Evolutionary conservation across 1,139 yeast genomes (phyloP), one percentile per base, ranked within the genome.

Genomic region (Suzukiozyma palmioleophila): DNA sequence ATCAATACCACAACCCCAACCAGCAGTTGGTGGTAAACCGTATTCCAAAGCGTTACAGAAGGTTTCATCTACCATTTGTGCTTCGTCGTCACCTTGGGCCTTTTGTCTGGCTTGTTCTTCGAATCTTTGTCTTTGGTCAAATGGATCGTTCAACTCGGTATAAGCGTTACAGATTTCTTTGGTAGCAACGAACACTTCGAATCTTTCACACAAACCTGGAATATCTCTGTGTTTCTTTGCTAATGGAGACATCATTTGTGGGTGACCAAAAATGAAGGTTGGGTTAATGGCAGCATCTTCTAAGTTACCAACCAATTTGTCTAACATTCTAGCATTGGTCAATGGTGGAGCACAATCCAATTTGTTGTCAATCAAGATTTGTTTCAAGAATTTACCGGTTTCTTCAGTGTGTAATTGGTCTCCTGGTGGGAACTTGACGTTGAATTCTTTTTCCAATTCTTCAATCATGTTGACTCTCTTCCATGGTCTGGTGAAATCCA

Each of bases 1-100:
- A 70, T 92, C 98, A 55, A 92, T 89, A 79, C 98, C 98, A 73
- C 96, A 85, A 57, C 98, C 98, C 97, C 97, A 92, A 55, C 98
- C 98, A 64, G 95, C 98, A 56, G 98, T 92, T 57, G 98, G 98
- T 46, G 98, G 98, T 59, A 92, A 78, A 66, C 98, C 98, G 67
- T 88, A 92, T 73, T 92, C 98, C 60, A 92, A 79, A 49, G 98
- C 97, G 58, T 90, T 87, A 74, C 95, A 85, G 89, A 92, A 92
- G 47, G 88, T 84, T 71, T 92, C 98, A 64, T 92, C 98, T 50
- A 92, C 77, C 68, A 89, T 64, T 73, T 92, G 98, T 43, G 97
- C 98, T 73, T 92, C 98, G 59, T 92, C 98, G 61, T 92, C 98
- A 75, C 98, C 98, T 69, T 89, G 97, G 53, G 75, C 97, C 76